Conservation (phyloP, 441 rosid genomes). For the Populus hybrid region DNA sequence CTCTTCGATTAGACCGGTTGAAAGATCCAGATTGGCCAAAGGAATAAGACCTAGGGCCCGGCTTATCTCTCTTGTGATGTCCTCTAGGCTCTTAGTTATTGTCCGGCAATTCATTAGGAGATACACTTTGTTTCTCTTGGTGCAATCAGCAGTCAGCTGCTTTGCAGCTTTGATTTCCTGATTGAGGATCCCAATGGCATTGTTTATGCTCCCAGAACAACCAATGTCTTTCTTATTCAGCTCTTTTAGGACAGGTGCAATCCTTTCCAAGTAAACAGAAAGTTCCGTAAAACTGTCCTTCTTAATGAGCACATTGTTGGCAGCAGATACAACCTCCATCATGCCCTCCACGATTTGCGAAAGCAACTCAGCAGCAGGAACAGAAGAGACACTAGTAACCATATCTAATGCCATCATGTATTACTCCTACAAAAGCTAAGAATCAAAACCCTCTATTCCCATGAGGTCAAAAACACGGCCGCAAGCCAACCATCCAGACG, state of each 20-base stretch:
- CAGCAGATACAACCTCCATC: slow-evolving; percentile 34
- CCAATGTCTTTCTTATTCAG: slow-evolving; percentile 33
- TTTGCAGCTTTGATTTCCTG: slow-evolving; percentile 48
- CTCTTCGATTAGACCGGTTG: slow-evolving; percentile 42
- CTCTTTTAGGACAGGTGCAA: slow-evolving; percentile 51
- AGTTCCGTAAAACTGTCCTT: slow-evolving; percentile 53
- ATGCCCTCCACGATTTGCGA: slow-evolving; percentile 45
- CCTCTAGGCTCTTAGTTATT: slow-evolving; percentile 38
- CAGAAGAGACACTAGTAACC: slow-evolving; percentile 28
- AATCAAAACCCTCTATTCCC: slow-evolving; percentile 21
- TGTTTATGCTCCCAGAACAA: slow-evolving; percentile 39
- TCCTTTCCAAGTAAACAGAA: slow-evolving; percentile 43
- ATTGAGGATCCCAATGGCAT: slow-evolving; percentile 45
- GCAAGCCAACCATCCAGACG: slow-evolving; percentile 5
- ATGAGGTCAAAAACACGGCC: slow-evolving; percentile 5
- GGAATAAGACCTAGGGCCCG: slow-evolving; percentile 54
- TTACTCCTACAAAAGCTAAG: slow-evolving; percentile 23
- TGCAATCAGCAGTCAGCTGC: slow-evolving; percentile 42
- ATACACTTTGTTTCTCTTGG: slow-evolving; percentile 53
- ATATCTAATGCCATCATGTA: slow-evolving; percentile 42
- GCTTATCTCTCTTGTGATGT: slow-evolving; percentile 43
- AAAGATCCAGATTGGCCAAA: slow-evolving; percentile 49
- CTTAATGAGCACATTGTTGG: slow-evolving; percentile 44
- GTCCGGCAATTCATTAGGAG: slow-evolving; percentile 55
- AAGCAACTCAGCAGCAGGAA: slow-evolving; percentile 43